Base-by-base conservation (phyloP, 2,329 filamentous ascomycete species). In the Diaporthe caulivora region DNA sequence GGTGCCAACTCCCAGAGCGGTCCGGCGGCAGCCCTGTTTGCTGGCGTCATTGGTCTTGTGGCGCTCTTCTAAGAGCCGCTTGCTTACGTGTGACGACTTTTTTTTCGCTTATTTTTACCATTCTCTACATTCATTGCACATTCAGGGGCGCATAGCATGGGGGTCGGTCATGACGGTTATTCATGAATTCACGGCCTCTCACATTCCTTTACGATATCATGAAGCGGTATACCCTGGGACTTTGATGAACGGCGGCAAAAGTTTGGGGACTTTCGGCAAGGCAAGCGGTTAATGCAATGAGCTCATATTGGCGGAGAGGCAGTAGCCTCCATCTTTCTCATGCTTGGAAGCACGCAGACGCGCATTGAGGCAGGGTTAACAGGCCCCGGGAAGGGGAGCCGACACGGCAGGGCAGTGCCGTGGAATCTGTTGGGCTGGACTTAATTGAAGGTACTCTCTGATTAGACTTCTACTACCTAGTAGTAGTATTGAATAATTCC, bases 31-130 rank as follows among this genome's bases (percentile, higher is more conserved):
- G 85, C 83, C 60, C 76, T 84, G 9, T 72, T 85, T 65, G 84
- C 81, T 31, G 84, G 83, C 64, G 31, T 85, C 26, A 57, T 82
- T 21, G 84, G 83, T 54, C 82, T 80, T 18, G 67, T 85, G 34
- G 84, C 80, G 55, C 78, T 86, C 29, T 74, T 85, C 74, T 85
- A 79, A 77, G 49, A 10, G 37, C 44, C 40, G 29, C 21, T 21
- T 3, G 24, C 37, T 21, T 15, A 24, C 3, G n/a, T 31, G 21
- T 40, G 29, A 49, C 54, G 40, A 26, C 0, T 53, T n/a, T 42
- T 10, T 2, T 9, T n/a, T 7, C 3, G 24, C 10, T 70, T 34
- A 17, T 51, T 49, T 62, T 54, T 65, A 21, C 34, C 54, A 60
- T 70, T 75, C 55, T 65, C n/a, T 74, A 67, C 62, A 67, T 51